Evolutionary conservation across 305 asterid species (phyloP), one percentile per base, ranked within the genome.

Genomic region (Rubia balearica): DNA sequence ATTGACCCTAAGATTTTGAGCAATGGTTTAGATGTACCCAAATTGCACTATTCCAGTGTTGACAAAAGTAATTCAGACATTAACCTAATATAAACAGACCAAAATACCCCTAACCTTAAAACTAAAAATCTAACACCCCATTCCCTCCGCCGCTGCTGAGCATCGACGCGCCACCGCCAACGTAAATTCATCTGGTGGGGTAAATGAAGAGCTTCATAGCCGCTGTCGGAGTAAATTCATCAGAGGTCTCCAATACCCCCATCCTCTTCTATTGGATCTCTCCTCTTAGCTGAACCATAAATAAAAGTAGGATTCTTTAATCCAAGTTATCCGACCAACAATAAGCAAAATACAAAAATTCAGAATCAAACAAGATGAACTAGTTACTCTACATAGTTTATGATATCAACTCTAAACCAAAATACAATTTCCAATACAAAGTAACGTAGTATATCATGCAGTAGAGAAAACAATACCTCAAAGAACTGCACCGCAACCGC

Each of bases 401-500:
- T 49, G 8, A 49, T 49, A 13, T 14, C 56, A 49, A 16, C 56
- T 48, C 56, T 51, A 51, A 51, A 51, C 57, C 10, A 51, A 17
- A 5, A 51, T 19, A 51, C 59, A 53, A 53, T 53, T 53, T 2
- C 11, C n/a, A 53, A 53, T 7, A 51, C 59, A 51, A 21, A 51
- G 4, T 51, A 10, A 53, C 59, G 6, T 3, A 53, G 59, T 53
- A 53, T 17, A 51, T 51, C 7, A 51, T 53, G 19, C 59, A 53
- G 19, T 17, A 53, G 24, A 53, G 24, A 33, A 14, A 14, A 4
- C 46, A 75, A 69, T 83, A 93, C 98, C 97, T 85, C 78, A 76
- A 36, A 93, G 94, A 83, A 88, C 93, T 61, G 96, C 86, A 71
- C 88, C 95, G 73, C 97, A 90, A 72, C 92, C 97, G 72, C 97